Evolutionary conservation across 2,329 filamentous ascomycete genomes (phyloP).

Genomic region (Fusarium guadeloupense): DNA sequence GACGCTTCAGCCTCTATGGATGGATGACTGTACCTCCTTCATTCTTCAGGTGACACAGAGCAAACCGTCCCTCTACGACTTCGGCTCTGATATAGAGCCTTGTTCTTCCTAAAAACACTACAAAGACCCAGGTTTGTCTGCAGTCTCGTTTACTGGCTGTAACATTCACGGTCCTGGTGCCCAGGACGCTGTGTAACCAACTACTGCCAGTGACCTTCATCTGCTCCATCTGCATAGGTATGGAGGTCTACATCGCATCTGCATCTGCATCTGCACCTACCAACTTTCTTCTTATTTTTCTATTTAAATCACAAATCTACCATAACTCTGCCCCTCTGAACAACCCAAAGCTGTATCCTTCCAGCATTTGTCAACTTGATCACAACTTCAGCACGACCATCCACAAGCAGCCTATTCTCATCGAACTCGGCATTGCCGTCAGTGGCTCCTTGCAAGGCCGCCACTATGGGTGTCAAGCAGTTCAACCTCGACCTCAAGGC

Average conservation of each 20-base stretch:
- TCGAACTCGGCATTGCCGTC: neutral
- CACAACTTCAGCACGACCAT: neutral
- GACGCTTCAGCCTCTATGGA: neutral
- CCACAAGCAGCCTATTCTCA: neutral
- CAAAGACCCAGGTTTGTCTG: neutral
- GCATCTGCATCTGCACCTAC: neutral
- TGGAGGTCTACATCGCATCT: neutral
- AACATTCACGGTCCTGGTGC: neutral
- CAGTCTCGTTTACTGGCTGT: neutral
- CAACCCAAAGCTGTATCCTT: no score
- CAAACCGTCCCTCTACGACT: neutral
- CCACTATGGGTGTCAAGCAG: constrained; percentile 69
- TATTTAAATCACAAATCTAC: neutral
- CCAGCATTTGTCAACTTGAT: no score
- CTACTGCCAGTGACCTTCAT: neutral
- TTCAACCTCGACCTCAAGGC: constrained; percentile 67
- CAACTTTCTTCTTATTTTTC: neutral
- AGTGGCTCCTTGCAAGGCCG: neutral
- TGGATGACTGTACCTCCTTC: neutral
- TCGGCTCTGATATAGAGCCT: neutral
- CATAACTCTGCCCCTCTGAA: neutral
- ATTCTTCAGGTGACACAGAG: neutral
- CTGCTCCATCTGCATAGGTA: no score
- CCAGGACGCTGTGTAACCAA: neutral
- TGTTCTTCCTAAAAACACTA: neutral